Base-by-base conservation (phyloP, 176 grass and related monocot genomes). In the Thinopyrum elongatum region DNA sequence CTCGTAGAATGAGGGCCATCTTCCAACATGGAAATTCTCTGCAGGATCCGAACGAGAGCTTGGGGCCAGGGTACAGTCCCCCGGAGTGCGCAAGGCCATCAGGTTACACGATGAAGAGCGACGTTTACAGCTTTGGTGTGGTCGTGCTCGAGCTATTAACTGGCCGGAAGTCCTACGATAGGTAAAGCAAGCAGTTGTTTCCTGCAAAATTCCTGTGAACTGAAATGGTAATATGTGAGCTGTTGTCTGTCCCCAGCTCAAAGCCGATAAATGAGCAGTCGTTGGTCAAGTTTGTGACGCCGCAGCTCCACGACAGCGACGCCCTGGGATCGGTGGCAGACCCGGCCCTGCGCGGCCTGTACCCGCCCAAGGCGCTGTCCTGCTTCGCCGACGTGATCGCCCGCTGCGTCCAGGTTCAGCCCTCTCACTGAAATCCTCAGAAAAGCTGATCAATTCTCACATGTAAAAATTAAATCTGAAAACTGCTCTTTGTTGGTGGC, bases 101-200 rank as follows among this genome's bases (percentile, higher is more conserved):
- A 44, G 81, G 64, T 42, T 98, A 95, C 49, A 82, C 65, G 28
- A 84, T 86, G 71, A 98, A 95, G 70, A 98, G 97, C 23, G 97
- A 98, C 65, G 90, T 95, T 51, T 98, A 95, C 84, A 87, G 92
- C 83, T 95, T 92, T 0, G 94, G 94, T 2, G 90, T 98, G 1
- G 67, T 98, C 55, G 92, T 98, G 97, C 90, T 98, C 42, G 94
- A 98, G 86, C 81, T 98, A 59, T 78, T 98, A 82, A 98, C 94
- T 0, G 97, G 97, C 34, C 92, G 88, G 46, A 98, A 91, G 41
- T 80, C 97, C 29, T 98, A 85, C 16, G 90, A 96, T 66, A 95
- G 90, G 94, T 98, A 90, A 77, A 19, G 55, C 55, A 58, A 58
- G 19, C 55, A 27, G 41, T 10, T 74, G 25, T 49, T 44, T 44